phyloP scores from a whole-genome alignment of 2,329 filamentous ascomycete genomes.

The Tolypocladium inflatum region DNA sequence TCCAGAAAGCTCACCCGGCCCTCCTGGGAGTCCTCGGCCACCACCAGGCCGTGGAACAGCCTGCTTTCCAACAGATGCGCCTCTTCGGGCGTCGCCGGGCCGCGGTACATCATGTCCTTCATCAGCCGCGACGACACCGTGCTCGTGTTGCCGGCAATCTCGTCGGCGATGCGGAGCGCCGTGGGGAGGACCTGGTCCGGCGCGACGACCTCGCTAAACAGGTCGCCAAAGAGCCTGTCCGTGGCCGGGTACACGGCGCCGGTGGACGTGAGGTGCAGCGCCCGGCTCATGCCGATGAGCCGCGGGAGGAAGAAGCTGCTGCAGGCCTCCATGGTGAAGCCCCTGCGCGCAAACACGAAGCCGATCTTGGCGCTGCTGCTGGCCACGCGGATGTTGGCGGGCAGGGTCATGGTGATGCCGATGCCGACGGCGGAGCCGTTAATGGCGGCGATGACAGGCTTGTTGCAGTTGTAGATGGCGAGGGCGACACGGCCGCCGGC shows the following conservation, averaged over 20 bases:
- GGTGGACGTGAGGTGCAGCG: slow-evolving; percentile 58
- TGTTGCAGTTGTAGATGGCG: slow-evolving; percentile 46
- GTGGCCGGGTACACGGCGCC: slow-evolving; percentile 47
- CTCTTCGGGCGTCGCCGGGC: slow-evolving; percentile 51
- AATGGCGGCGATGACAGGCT: slow-evolving; percentile 49
- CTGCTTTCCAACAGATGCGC: slow-evolving; percentile 61
- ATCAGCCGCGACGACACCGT: slow-evolving; percentile 55
- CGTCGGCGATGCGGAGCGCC: slow-evolving; percentile 56
- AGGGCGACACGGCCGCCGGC: slow-evolving; percentile 43
- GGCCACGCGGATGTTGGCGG: slow-evolving; percentile 42
- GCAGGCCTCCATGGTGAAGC: slow-evolving; percentile 63
- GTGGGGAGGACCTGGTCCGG: slow-evolving; percentile 52
- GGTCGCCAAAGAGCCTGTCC: slow-evolving; percentile 41
- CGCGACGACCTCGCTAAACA: slow-evolving; percentile 59
- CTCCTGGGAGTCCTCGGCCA: slow-evolving; percentile 50
- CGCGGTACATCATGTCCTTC: slow-evolving; percentile 61
- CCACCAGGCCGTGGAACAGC: slow-evolving; percentile 52
- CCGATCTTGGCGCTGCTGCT: slow-evolving; percentile 55
- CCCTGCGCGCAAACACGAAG: slow-evolving; percentile 63
- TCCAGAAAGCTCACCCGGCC: slow-evolving; percentile 57
- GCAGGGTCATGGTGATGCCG: slow-evolving; percentile 52
- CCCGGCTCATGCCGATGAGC: slow-evolving; percentile 54
- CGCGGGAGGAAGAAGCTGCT: slow-evolving; percentile 64
- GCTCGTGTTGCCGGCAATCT: slow-evolving; percentile 59
- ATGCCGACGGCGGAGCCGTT: slow-evolving; percentile 52